Base-by-base conservation (phyloP, 225 moss, liverwort and hornwort species). In the Sphagnum tenellum region DNA sequence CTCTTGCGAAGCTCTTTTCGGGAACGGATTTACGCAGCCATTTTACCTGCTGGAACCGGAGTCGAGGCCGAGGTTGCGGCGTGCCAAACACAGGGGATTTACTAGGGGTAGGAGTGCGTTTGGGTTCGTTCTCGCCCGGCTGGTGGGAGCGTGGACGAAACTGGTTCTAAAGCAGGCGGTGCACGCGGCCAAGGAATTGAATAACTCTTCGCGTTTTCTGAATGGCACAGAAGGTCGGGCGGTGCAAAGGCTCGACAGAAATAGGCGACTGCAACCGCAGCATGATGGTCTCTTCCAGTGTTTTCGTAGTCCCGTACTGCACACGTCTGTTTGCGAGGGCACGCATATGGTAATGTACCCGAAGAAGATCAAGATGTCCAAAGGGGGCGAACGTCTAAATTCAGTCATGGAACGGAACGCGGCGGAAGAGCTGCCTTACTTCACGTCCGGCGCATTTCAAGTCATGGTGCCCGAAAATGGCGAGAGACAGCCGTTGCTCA, bases 1-100 rank as follows among this genome's bases (percentile, higher is more conserved):
- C 48, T 81, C 88, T 7, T 95, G 95, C 70, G 95, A 95, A 74
- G 89, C 82, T 49, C 89, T 82, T 72, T 95, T 95, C 67, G 95
- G 95, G 49, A 84, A 95, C 60, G 95, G 95, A 4, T 92, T 84
- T 75, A 83, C 79, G 7, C 74, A 86, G 66, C 80, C 83, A 12
- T 83, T 88, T 53, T 62, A 72, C 67, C 80, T 95, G 44, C 65
- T 89, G 2, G 70, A 80, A 9, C 76, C 79, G 3, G 66, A 57
- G 66, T 56, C 66, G 5, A 55, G 66, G 56, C 72, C 71, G 3
- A 71, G 73, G 45, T 65, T 48, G 9, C 57, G 14, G 47, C 72
- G 69, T 45, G 47, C 67, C 10, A 59, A 64, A 46, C 62, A 62
- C 59, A 68, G 56, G 59, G 60, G 61, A 29, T 66, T 56, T 12